phyloP scores from a whole-genome alignment of 225 moss, liverwort and hornwort species.

The Rhytidiadelphus loreus region DNA sequence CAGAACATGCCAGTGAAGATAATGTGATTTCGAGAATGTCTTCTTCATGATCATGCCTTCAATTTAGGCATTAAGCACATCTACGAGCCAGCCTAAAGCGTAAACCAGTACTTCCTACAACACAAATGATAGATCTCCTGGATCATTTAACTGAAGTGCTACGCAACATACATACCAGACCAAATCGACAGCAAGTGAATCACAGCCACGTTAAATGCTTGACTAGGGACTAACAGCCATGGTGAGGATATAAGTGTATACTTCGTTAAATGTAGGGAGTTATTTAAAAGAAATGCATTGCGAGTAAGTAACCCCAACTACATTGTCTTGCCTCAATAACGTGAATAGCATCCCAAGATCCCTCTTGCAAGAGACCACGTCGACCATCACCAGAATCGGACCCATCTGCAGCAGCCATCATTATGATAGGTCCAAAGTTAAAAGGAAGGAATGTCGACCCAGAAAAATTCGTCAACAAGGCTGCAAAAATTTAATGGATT shows the following conservation, averaged over 20 bases:
- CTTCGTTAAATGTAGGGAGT: neutral
- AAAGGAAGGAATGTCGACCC: neutral
- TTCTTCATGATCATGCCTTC: neutral
- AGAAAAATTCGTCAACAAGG: neutral
- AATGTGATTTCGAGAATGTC: neutral
- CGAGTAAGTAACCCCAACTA: neutral
- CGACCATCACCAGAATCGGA: conserved; percentile 74
- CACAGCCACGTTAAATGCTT: neutral
- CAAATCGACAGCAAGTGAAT: neutral
- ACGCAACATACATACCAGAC: neutral
- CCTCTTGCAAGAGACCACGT: conserved; percentile 77
- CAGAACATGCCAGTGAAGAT: neutral
- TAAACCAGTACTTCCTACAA: neutral
- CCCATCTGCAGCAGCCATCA: conserved; percentile 47
- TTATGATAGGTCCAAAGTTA: neutral
- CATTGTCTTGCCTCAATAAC: conserved; percentile 53
- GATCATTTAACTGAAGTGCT: neutral
- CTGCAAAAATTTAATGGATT: neutral
- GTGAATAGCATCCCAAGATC: conserved; percentile 91
- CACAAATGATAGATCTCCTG: neutral
- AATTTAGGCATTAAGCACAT: neutral
- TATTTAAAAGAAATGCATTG: neutral
- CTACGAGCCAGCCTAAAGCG: neutral
- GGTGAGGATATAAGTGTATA: neutral
- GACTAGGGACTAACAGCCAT: neutral